A percentile compares a stretch with the other conserved stretches of the same genome.
Conservation (phyloP, 768 basidiomycete genomes). For the Psilocybe azurescens region DNA sequence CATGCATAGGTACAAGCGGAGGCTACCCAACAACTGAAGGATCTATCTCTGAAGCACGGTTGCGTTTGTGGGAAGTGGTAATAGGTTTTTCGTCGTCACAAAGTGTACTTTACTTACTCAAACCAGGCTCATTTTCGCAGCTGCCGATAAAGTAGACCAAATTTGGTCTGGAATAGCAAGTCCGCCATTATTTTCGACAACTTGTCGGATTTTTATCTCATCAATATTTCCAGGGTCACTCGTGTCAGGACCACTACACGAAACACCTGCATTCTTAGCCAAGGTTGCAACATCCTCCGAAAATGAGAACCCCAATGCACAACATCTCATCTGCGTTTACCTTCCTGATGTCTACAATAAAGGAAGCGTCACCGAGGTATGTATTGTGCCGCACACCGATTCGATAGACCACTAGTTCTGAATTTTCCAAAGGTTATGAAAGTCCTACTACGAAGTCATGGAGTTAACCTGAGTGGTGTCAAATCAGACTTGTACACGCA, state of each 20-base stretch:
- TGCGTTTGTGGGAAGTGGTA: constrained; percentile 76
- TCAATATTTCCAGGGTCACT: constrained; percentile 54
- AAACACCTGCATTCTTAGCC: constrained; percentile 57
- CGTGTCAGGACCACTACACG: constrained; percentile 63
- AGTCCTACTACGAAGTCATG: constrained; percentile 67
- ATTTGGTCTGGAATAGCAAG: constrained; percentile 70
- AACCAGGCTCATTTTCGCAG: constrained; percentile 69
- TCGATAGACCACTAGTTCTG: background rate
- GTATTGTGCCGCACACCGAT: constrained; percentile 1
- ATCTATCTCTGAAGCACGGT: constrained; percentile 59
- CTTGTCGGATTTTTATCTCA: background rate
- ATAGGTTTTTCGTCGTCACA: background rate
- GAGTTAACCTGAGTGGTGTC: constrained; percentile 67
- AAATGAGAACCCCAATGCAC: constrained; percentile 50
- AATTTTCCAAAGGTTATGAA: constrained; percentile 62
- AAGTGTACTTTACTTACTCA: background rate
- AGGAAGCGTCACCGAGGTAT: constrained; percentile 57
- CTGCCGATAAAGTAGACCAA: constrained; percentile 62
- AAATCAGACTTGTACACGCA: constrained; percentile 74
- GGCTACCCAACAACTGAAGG: constrained; percentile 60
- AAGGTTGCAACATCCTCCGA: constrained; percentile 73
- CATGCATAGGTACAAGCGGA: constrained; percentile 58
- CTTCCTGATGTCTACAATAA: constrained; percentile 76
- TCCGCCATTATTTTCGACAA: constrained; percentile 33
- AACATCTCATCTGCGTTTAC: constrained; percentile 76